These are phyloP conservation scores for Aureobasidium sp. DNA, from an alignment of 2,329 filamentous ascomycete species.

Conservation along the genomic window DNA sequence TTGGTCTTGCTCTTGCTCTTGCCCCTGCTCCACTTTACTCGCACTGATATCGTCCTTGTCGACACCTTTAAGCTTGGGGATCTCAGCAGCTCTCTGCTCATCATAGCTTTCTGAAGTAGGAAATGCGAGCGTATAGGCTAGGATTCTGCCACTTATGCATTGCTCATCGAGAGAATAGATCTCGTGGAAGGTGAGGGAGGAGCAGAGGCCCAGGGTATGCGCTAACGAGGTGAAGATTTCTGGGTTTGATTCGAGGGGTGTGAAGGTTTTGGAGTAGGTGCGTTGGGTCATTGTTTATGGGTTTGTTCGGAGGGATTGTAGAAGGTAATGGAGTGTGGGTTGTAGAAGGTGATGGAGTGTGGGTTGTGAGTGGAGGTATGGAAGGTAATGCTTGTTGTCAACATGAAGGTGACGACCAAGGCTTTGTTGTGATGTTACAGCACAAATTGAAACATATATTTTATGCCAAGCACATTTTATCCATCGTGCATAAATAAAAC, in stretches of 20 bases:
- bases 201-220: background rate
- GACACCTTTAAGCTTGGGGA: too few relatives aligned
- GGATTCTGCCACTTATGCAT: background rate
- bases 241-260: background rate
- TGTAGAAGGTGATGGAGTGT: background rate
- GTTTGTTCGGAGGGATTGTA: background rate
- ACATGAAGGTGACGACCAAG: background rate
- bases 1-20: background rate
- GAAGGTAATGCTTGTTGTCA: background rate
- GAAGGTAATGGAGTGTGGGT: background rate
- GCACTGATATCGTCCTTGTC: background rate
- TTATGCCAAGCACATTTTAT: background rate
- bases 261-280: background rate
- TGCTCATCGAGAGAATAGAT: background rate
- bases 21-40: too few relatives aligned
- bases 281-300: background rate
- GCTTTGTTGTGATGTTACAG: background rate
- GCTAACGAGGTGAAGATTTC: background rate
- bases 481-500: background rate
- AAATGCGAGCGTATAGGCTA: background rate
- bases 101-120: background rate
- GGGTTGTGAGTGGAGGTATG: background rate
- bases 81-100: background rate
- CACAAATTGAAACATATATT: too few relatives aligned
- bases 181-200: background rate